Evolutionary conservation across 805 yeast genomes (phyloP).

Genomic region (Metschnikowia lochheadii): DNA sequence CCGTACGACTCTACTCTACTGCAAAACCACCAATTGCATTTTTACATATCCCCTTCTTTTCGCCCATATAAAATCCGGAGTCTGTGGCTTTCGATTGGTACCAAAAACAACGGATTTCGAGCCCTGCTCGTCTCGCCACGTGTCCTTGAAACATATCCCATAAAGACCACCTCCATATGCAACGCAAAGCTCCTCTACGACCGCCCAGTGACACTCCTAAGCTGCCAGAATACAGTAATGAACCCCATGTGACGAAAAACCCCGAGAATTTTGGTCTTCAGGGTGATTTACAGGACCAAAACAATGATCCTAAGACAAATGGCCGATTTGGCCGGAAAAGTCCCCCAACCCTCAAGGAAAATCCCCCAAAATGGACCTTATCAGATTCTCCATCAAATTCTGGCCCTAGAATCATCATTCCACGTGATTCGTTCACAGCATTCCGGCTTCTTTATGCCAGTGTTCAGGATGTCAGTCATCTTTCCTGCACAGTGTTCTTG

Average conservation of each 20-base stretch:
- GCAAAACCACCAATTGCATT: too few species aligned
- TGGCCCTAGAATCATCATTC: slow-evolving; percentile 27
- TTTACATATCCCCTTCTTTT: too few species aligned
- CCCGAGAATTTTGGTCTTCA: not conserved
- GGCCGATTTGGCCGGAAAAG: too few species aligned
- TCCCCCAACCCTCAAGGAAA: too few species aligned
- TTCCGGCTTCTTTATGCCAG: slow-evolving; percentile 53
- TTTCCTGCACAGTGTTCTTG: slow-evolving; percentile 46
- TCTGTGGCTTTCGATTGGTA: not conserved
- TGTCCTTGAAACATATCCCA: not conserved
- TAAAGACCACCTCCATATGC: not conserved
- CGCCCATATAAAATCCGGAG: too few species aligned
- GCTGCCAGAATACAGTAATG: not conserved
- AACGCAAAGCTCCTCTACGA: not conserved
- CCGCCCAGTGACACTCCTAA: not conserved
- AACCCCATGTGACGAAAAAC: not conserved
- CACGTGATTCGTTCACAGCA: slow-evolving; percentile 57
- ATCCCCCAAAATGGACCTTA: too few species aligned
- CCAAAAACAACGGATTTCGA: not conserved
- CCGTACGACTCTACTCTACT: not conserved
- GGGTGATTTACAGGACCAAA: not conserved
- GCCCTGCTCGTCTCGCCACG: not conserved
- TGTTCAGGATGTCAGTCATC: slow-evolving; percentile 44
- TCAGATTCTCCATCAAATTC: not conserved
- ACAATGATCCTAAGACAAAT: too few species aligned